Evolutionary conservation across 2,329 filamentous ascomycete genomes (phyloP).

Genomic region (Leptographium wingfieldii): DNA sequence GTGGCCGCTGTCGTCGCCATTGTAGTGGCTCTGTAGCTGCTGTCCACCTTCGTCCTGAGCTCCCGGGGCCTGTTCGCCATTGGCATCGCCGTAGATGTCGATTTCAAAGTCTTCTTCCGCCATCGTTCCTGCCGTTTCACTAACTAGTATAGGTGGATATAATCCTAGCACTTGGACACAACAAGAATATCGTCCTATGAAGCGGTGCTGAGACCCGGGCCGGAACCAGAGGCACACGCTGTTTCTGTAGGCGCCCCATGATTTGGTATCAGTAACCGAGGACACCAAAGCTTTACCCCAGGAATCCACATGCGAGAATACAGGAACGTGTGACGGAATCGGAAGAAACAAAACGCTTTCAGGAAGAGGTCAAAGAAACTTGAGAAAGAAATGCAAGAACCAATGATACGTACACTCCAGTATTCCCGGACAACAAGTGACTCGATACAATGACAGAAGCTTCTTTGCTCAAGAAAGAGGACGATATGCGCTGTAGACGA

Average conservation of each 20-base stretch:
- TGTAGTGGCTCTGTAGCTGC: conserved; percentile 10
- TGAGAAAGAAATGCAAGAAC: conserved; percentile 14
- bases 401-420: conserved; percentile 45
- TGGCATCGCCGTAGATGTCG: conserved; percentile 55
- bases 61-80: conserved; percentile 28
- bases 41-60: conserved; percentile 16
- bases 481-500: conserved; percentile 35
- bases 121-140: conserved; percentile 30
- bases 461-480: conserved; percentile 17
- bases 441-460: conserved; percentile 9
- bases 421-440: conserved; percentile 16
- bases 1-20: conserved; percentile 23
- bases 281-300: conserved; percentile 6
- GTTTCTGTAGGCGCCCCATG: conserved; percentile 11
- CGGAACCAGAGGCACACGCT: conserved; percentile 11
- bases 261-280: conserved; percentile 12
- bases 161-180: background rate
- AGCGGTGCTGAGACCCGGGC: conserved; percentile 9
- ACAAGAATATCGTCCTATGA: background rate
- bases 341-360: conserved; percentile 10
- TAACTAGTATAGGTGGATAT: background rate
- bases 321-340: conserved; percentile 10
- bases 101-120: conserved; percentile 62
- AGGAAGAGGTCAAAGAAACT: conserved; percentile 12
- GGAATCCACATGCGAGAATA: background rate